Conservation (phyloP, 2,329 filamentous ascomycete species). For the Calonectria montana region DNA sequence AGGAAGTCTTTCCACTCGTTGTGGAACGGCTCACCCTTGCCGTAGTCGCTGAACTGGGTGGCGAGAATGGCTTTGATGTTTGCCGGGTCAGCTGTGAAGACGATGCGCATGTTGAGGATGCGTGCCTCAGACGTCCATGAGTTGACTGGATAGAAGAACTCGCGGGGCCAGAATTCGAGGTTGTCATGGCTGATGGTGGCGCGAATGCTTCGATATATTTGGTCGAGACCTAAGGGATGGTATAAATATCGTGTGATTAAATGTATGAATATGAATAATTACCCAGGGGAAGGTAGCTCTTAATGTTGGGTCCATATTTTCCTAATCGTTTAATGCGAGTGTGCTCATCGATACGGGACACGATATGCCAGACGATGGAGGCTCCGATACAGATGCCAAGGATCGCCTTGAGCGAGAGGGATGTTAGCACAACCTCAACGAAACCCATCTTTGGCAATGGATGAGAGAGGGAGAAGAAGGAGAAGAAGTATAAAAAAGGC, state of each 20-base stretch:
- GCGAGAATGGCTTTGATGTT: constrained; percentile 94
- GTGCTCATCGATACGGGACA: constrained; percentile 54
- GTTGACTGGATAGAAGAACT: constrained; percentile 56
- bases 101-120: constrained; percentile 65
- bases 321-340: constrained; percentile 59
- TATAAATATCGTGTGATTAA: neutral
- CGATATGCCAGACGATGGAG: constrained; percentile 52
- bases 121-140: constrained; percentile 71
- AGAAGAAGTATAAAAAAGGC: too few relatives aligned
- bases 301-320: constrained; percentile 52
- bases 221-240: constrained; percentile 66
- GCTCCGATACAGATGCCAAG: constrained; percentile 51
- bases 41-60: constrained; percentile 85
- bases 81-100: constrained; percentile 85
- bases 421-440: constrained; percentile 59
- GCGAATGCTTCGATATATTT: constrained; percentile 68
- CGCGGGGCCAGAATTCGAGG: constrained; percentile 69
- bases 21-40: constrained; percentile 83
- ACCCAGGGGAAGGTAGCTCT: constrained; percentile 59
- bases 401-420: constrained; percentile 55
- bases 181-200: constrained; percentile 65
- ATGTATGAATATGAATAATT: constrained; percentile 27
- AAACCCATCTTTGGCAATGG: constrained; percentile 57
- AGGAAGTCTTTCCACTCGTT: constrained; percentile 80
- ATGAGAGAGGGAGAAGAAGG: neutral